Conservation (phyloP, 495 filamentous ascomycete genomes). For the Neurospora tetraspora region DNA sequence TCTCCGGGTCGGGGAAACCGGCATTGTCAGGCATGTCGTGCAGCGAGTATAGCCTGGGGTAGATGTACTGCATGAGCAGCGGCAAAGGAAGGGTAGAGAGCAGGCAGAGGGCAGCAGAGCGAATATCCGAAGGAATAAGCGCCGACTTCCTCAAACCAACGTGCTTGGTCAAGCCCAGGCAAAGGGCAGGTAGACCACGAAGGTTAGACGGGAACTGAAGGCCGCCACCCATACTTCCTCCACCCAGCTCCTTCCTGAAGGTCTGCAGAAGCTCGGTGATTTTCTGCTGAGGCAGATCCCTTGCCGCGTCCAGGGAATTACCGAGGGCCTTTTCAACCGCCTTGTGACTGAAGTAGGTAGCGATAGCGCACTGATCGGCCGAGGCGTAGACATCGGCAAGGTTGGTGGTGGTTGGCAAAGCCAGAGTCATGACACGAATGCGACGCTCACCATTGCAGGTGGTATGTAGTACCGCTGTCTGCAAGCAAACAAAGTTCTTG, state of each 20-base stretch:
- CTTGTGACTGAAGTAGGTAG: slow-evolving; percentile 94
- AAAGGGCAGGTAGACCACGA: slow-evolving; percentile 76
- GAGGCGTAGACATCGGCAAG: slow-evolving; percentile 89
- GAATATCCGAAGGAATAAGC: slow-evolving; percentile 92
- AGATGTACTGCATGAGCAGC: slow-evolving; percentile 93
- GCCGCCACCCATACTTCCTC: slow-evolving; percentile 88
- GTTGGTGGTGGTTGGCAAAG: slow-evolving; percentile 83
- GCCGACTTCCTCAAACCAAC: slow-evolving; percentile 90
- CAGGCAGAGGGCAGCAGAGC: slow-evolving; percentile 84
- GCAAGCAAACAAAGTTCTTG: slow-evolving; percentile 91
- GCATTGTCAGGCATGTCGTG: slow-evolving; percentile 98
- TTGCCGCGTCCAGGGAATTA: slow-evolving; percentile 78
- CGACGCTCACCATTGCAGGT: slow-evolving; percentile 95
- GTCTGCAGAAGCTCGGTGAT: slow-evolving; percentile 87
- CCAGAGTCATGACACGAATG: slow-evolving; percentile 88
- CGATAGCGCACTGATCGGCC: slow-evolving; percentile 86
- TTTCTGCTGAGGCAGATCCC: slow-evolving; percentile 84
- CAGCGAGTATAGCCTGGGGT: slow-evolving; percentile 84
- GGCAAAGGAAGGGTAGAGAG: slow-evolving; percentile 88
- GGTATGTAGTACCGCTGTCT: slow-evolving; percentile 94
- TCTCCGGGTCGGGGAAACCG: slow-evolving; percentile 72
- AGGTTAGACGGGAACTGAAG: slow-evolving; percentile 92
- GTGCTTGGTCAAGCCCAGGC: slow-evolving; percentile 91
- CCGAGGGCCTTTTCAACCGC: slow-evolving; percentile 84
- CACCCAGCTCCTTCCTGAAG: slow-evolving; percentile 93